Conservation (phyloP, 2,329 filamentous ascomycete genomes). For the Emmonsiellopsis sp. region DNA sequence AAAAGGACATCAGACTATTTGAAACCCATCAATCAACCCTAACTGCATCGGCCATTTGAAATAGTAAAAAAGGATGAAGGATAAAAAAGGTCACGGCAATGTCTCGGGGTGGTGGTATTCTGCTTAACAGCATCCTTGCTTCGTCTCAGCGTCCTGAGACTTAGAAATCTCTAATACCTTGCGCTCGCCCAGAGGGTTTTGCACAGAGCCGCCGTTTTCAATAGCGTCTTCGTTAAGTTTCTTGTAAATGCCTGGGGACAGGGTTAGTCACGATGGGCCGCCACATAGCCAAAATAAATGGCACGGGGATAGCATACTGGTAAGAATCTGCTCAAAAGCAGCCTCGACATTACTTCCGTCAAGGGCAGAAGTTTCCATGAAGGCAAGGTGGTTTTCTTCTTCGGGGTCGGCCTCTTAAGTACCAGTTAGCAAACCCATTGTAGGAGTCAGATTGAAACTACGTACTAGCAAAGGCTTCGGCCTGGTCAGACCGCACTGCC, state of each 20-base stretch:
- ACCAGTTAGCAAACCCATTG: constrained; percentile 9
- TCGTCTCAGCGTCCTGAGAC: constrained; percentile 67
- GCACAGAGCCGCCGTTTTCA: constrained; percentile 74
- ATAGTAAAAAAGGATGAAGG: not conserved
- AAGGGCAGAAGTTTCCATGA: constrained; percentile 97
- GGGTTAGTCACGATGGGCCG: constrained; percentile 8
- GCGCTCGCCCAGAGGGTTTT: constrained; percentile 68
- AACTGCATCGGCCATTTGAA: not conserved
- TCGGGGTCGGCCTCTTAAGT: constrained; percentile 14
- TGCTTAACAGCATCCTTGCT: constrained; percentile 43
- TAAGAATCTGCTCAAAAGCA: constrained; percentile 98
- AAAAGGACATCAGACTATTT: not conserved
- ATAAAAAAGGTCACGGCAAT: not conserved
- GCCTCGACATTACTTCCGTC: constrained; percentile 99
- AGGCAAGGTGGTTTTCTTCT: constrained; percentile 97
- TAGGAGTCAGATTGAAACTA: constrained; percentile 15
- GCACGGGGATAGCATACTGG: constrained; percentile 54
- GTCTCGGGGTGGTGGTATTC: constrained; percentile 6
- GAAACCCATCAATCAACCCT: not conserved
- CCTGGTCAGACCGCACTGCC: constrained; percentile 94
- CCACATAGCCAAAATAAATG: not conserved
- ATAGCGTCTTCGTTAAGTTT: constrained; percentile 99
- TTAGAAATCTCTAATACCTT: constrained; percentile 79
- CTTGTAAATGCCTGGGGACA: constrained; percentile 38
- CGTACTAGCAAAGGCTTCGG: constrained; percentile 92